Percentiles rank a stretch among this genome's conserved stretches.
phyloP scores from a whole-genome alignment of 345 rosid genomes.

The Chamaenerion angustifolium region DNA sequence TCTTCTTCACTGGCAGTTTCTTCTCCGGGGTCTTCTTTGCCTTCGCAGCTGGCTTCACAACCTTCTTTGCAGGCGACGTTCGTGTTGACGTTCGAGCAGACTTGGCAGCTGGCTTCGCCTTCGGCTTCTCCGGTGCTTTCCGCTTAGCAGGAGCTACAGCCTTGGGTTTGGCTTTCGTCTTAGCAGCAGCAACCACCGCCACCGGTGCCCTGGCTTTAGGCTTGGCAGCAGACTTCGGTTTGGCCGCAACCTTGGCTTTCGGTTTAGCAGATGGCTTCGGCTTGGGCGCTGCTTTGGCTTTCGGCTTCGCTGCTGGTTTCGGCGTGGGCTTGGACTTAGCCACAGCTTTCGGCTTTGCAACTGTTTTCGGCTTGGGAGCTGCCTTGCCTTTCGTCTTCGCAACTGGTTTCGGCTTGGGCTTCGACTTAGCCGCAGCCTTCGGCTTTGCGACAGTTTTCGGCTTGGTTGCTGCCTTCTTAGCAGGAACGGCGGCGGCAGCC shows the following conservation, averaged over 20 bases:
- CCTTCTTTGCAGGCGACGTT: slow-evolving; percentile 5
- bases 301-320: neutral
- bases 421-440: slow-evolving; percentile 12
- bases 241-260: slow-evolving; percentile 10
- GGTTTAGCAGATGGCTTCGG: slow-evolving; percentile 9
- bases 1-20: neutral
- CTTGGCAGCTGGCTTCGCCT: no score
- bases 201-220: slow-evolving; percentile 12
- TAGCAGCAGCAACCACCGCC: neutral
- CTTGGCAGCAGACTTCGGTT: slow-evolving; percentile 25
- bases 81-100: slow-evolving; percentile 42
- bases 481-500: slow-evolving; percentile 16
- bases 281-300: slow-evolving; percentile 18
- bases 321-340: slow-evolving; percentile 19
- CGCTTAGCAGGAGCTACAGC: neutral
- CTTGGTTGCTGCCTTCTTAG: neutral
- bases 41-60: neutral
- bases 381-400: neutral
- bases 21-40: slow-evolving; percentile 3
- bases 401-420: slow-evolving; percentile 1
- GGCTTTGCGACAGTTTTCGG: slow-evolving; percentile 3
- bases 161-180: neutral
- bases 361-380: neutral
- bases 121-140: slow-evolving; percentile 24
- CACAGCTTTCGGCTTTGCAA: slow-evolving; percentile 12